Evolutionary conservation across 139 green algal species (phyloP), one percentile per base, ranked within the genome.

Genomic region (Micromonas commoda): DNA sequence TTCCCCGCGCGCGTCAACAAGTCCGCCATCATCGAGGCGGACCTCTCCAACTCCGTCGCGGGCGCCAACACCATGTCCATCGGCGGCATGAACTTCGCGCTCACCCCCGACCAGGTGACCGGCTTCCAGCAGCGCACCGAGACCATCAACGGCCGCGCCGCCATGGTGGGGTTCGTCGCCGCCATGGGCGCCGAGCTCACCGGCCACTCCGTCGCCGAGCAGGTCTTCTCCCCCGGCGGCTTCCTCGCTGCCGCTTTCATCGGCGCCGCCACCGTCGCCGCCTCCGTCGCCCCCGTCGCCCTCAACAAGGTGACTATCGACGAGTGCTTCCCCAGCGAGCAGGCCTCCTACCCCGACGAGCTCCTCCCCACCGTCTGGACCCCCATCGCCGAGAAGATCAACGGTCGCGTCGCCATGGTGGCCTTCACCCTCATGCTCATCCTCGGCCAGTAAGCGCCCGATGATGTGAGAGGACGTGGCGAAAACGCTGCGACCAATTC

Each of bases 341-440:
- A 80, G 13, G 61, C n/a, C 1, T 2, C 0, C 9, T 73, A 73
- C 74, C 60, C 60, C 26, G 37, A 80, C 60, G 63, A 73, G 13
- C 26, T 24, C 24, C 33, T 71, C 0, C 60, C 60, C 13, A 60
- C 33, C 13, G 31, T 32, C 0, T 80, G 57, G 60, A 80, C 34
- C 19, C 9, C 61, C 3, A 63, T 26, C 4, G 74, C 74, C 0
- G 74, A 80, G 52, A 52, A 37, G 9, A 6, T 80, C 34, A 80
- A 80, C 60, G 74, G 74, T 31, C 65, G 65, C 5, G 60, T 73
- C 35, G 74, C 74, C 33, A 80, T 80, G 74, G 60, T 72, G 20
- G 60, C 35, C 20, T 80, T 80, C 28, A n/a, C 31, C 24, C 3
- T 66, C 51, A 32, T 61, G 28, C 33, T 77, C 23, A 45, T 77